These are phyloP conservation scores for Apiotrichum sp. DNA, from an alignment of 1,284 basidiomycete species.

Conservation along the genomic window DNA sequence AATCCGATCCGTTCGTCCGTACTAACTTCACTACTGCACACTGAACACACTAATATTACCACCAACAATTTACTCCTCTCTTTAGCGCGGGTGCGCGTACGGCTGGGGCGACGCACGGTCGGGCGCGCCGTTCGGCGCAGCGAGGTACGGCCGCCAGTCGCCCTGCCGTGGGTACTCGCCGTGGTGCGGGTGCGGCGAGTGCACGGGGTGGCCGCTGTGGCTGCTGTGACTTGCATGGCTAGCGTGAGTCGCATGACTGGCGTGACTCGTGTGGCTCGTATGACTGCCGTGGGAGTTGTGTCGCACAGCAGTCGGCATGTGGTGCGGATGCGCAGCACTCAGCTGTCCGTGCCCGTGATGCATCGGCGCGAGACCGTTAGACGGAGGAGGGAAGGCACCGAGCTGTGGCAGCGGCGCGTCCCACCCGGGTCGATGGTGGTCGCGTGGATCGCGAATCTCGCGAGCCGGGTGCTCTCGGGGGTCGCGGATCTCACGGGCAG, in stretches of 20 bases:
- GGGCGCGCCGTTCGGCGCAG: conserved; percentile 4
- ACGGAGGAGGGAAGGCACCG: conserved; percentile 11
- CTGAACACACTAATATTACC: not conserved
- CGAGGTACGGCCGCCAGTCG: conserved; percentile 16
- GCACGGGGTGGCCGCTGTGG: too few relatives aligned
- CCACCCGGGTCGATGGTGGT: not conserved
- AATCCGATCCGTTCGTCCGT: too few relatives aligned
- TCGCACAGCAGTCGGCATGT: not conserved
- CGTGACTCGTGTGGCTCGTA: not conserved
- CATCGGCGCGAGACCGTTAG: not conserved
- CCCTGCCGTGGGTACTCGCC: conserved; percentile 9
- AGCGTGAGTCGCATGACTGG: too few relatives aligned
- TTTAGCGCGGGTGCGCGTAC: conserved; percentile 3
- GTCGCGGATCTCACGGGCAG: not conserved
- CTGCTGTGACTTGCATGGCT: conserved; percentile 1
- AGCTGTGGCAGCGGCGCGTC: conserved; percentile 7
- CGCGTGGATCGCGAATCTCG: not conserved
- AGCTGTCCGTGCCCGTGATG: not conserved
- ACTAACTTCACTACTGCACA: too few relatives aligned
- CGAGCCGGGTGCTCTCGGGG: not conserved
- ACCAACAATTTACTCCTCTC: not conserved
- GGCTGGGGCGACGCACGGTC: conserved; percentile 7
- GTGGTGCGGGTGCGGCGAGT: not conserved
- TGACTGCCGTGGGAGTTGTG: conserved; percentile 1
- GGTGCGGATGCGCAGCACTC: not conserved